phyloP scores from a whole-genome alignment of 1,284 basidiomycete genomes.

The Trichosporon sp. region DNA sequence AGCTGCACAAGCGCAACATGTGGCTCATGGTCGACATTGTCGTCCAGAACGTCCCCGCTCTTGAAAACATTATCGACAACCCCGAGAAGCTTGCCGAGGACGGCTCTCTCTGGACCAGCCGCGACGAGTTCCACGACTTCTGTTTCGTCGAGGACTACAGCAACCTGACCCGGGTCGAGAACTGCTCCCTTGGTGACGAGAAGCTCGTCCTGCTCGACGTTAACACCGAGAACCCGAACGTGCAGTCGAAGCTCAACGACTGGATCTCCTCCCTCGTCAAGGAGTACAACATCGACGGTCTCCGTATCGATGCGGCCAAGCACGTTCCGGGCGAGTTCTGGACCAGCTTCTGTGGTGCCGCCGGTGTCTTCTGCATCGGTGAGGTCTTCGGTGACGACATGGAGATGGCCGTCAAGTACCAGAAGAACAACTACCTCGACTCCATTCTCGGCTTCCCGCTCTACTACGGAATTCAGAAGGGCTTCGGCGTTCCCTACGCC shows the following conservation, averaged over 20 bases:
- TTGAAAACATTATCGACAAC: slow-evolving; percentile 32
- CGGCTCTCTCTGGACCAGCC: slow-evolving; percentile 46
- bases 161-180: slow-evolving; percentile 67
- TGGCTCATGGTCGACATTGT: slow-evolving; percentile 78
- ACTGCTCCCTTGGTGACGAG: slow-evolving; percentile 74
- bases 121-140: slow-evolving; percentile 64
- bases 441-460: slow-evolving; percentile 64
- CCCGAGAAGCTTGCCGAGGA: slow-evolving; percentile 38
- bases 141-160: slow-evolving; percentile 66
- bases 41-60: slow-evolving; percentile 70
- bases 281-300: slow-evolving; percentile 64
- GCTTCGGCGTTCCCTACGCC: slow-evolving; percentile 62
- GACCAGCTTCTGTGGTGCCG: slow-evolving; percentile 65
- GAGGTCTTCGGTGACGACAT: slow-evolving; percentile 70
- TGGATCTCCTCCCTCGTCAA: slow-evolving; percentile 68
- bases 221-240: slow-evolving; percentile 67
- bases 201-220: slow-evolving; percentile 70
- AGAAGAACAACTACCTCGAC: slow-evolving; percentile 52
- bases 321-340: slow-evolving; percentile 57
- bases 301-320: slow-evolving; percentile 79
- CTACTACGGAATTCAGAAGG: slow-evolving; percentile 66
- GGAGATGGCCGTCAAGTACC: slow-evolving; percentile 50
- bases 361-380: slow-evolving; percentile 80
- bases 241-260: slow-evolving; percentile 63
- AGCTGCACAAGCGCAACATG: slow-evolving; percentile 70